Percentiles rank a stretch among this genome's conserved stretches.
Evolutionary conservation across 2,329 filamentous ascomycete species (phyloP).

Genomic region (Fusarium foetens): DNA sequence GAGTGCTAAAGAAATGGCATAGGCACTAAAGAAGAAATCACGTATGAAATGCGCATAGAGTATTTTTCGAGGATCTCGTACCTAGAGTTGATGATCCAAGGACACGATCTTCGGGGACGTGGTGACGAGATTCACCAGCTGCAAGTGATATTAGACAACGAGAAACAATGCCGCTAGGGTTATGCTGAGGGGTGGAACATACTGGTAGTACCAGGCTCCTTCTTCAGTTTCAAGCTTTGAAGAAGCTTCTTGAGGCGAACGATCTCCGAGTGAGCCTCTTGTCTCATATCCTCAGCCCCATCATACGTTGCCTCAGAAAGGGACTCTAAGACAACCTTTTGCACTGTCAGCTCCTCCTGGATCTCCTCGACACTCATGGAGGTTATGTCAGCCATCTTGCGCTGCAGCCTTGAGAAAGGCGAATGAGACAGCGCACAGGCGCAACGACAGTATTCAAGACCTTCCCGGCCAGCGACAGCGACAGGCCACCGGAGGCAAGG

Average conservation of each 20-base stretch:
- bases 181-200: background rate
- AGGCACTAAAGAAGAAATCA: background rate
- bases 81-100: constrained; percentile 18
- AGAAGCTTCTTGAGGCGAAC: constrained; percentile 48
- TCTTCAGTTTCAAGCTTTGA: constrained; percentile 18
- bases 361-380: constrained; percentile 45
- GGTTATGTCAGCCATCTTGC: constrained; percentile 30
- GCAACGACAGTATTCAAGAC: constrained; percentile 28
- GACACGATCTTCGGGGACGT: background rate
- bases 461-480: constrained; percentile 23
- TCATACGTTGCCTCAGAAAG: constrained; percentile 46
- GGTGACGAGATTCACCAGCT: constrained; percentile 5
- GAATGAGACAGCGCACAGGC: constrained; percentile 27
- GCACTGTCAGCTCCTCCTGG: constrained; percentile 55
- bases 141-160: background rate
- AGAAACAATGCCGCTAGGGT: background rate
- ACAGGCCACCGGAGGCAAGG: constrained; percentile 20
- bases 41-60: background rate
- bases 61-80: constrained; percentile 3
- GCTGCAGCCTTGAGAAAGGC: constrained; percentile 15
- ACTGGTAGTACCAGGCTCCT: constrained; percentile 4
- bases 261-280: constrained; percentile 44
- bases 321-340: constrained; percentile 56
- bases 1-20: background rate
- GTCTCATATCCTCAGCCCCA: constrained; percentile 47